Conservation (phyloP, 768 basidiomycete genomes). For the Pleurotus sapidus region DNA sequence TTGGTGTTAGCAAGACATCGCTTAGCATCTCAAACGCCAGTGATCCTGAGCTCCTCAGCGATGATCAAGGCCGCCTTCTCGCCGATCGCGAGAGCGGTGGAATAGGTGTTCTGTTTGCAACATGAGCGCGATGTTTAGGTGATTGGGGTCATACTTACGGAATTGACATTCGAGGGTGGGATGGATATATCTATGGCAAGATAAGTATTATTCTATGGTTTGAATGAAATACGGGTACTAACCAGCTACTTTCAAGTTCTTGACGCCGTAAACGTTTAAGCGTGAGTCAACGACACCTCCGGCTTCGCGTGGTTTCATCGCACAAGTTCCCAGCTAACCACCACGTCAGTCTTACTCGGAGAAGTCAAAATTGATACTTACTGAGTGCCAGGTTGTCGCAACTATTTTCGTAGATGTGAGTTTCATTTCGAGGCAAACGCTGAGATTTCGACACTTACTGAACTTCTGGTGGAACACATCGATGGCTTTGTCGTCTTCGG, state of each 20-base stretch:
- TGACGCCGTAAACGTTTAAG: slow-evolving; percentile 42
- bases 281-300: slow-evolving; percentile 43
- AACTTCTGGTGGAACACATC: slow-evolving; percentile 13
- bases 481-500: slow-evolving; percentile 21
- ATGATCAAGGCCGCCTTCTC: slow-evolving; percentile 49
- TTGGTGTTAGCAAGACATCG: background rate
- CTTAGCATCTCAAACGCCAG: background rate
- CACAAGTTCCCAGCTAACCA: slow-evolving; percentile 42
- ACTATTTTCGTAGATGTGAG: slow-evolving; percentile 8
- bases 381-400: slow-evolving; percentile 22
- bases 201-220: no score
- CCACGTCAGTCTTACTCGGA: background rate
- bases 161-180: slow-evolving; percentile 32
- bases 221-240: background rate
- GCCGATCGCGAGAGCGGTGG: slow-evolving; percentile 18
- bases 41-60: slow-evolving; percentile 29
- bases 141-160: slow-evolving; percentile 16
- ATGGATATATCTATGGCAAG: slow-evolving; percentile 29
- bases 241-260: slow-evolving; percentile 39
- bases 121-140: background rate
- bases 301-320: slow-evolving; percentile 42
- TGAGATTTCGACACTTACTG: slow-evolving; percentile 11
- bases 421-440: background rate
- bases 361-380: slow-evolving; percentile 7
- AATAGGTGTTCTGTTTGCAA: slow-evolving; percentile 16